Conservation (phyloP, 2,329 filamentous ascomycete species). For the Pseudopyricularia cyperi region DNA sequence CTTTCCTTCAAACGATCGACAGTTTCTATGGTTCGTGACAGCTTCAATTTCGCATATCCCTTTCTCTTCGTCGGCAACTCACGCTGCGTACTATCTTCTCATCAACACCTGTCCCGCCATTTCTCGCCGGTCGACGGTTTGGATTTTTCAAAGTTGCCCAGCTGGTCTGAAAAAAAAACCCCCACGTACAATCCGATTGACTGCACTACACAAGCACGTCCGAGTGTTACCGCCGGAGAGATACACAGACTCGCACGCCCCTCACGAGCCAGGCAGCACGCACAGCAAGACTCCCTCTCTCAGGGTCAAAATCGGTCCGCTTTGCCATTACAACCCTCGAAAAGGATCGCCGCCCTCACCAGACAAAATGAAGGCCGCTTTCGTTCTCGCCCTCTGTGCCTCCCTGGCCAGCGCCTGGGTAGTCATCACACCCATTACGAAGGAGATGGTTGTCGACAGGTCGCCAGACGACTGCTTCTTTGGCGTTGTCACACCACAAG, state of each 20-base stretch:
- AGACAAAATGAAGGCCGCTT: conserved; percentile 25
- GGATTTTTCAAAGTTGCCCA: not conserved
- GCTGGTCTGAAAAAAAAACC: not conserved
- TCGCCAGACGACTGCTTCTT: conserved; percentile 38
- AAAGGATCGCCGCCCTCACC: not conserved
- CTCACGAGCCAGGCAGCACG: not conserved
- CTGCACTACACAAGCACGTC: not conserved
- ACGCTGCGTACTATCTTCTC: not conserved
- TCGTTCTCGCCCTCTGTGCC: conserved; percentile 27
- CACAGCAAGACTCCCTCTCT: not conserved
- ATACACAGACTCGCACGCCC: not conserved
- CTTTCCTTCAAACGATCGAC: not conserved
- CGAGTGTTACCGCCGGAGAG: not conserved
- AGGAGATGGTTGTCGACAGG: conserved; percentile 37
- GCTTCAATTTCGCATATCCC: not conserved
- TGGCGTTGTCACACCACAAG: conserved; percentile 40
- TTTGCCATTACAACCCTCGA: not conserved
- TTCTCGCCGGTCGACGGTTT: not conserved
- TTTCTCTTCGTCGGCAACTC: not conserved
- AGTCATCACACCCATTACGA: conserved; percentile 39
- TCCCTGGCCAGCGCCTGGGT: conserved; percentile 37
- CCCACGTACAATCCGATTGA: not conserved
- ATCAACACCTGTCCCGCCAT: not conserved
- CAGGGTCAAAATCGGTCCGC: not conserved
- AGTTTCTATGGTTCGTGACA: not conserved